Evolutionary conservation across 1,284 basidiomycete genomes (phyloP).

Genomic region (Marasmius oreades): DNA sequence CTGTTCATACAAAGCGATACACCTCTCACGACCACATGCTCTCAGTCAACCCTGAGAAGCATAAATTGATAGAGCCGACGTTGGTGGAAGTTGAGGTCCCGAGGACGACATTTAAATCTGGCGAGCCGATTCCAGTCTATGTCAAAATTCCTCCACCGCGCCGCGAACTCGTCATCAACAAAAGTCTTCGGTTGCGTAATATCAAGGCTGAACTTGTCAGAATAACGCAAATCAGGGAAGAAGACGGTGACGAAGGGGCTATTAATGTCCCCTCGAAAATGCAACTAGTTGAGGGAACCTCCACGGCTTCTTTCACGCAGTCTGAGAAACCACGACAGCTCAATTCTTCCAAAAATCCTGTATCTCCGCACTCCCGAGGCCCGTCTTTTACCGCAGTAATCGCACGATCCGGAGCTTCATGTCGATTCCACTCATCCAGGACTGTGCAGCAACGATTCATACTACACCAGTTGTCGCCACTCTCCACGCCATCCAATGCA

Average conservation of each 20-base stretch:
- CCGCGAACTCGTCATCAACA: constrained; percentile 58
- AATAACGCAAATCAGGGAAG: constrained; percentile 47
- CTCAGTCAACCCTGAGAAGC: constrained; percentile 53
- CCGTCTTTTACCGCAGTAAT: constrained; percentile 49
- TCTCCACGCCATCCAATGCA: constrained; percentile 48
- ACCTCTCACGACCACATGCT: constrained; percentile 57
- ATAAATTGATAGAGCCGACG: constrained; percentile 57
- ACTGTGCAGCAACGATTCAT: constrained; percentile 69
- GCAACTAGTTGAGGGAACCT: constrained; percentile 25
- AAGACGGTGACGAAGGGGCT: constrained; percentile 31
- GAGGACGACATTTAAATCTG: constrained; percentile 60
- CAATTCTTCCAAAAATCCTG: constrained; percentile 37
- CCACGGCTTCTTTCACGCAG: constrained; percentile 18
- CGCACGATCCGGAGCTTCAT: constrained; percentile 73
- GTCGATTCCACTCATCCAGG: constrained; percentile 69
- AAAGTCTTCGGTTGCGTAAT: constrained; percentile 68
- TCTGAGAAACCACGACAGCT: constrained; percentile 27
- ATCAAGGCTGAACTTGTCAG: constrained; percentile 71
- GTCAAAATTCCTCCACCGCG: constrained; percentile 71
- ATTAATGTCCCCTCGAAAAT: constrained; percentile 23
- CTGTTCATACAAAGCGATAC: constrained; percentile 71
- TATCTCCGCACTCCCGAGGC: constrained; percentile 34
- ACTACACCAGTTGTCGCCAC: constrained; percentile 56
- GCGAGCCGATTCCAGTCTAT: constrained; percentile 73
- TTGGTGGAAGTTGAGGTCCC: constrained; percentile 67